These are phyloP conservation scores for Diutina sp. DNA, from an alignment of 1,139 yeast species.

Conservation along the genomic window DNA sequence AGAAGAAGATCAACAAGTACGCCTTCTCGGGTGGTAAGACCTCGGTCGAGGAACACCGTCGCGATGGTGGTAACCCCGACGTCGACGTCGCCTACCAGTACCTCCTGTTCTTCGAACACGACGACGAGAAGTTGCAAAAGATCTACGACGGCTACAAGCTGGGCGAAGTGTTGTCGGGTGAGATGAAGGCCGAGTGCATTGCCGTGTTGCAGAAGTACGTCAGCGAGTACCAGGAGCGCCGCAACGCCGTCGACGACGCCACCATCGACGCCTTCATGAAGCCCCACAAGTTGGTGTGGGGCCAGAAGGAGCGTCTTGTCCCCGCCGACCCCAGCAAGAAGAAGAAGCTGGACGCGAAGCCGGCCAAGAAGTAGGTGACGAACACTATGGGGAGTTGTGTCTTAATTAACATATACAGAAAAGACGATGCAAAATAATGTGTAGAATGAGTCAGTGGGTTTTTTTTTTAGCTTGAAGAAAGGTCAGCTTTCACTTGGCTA, in stretches of 20 bases:
- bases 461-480: constrained; percentile 1
- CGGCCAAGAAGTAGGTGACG: neutral
- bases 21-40: constrained; percentile 95
- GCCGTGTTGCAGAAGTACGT: constrained; percentile 71
- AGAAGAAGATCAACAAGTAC: constrained; percentile 89
- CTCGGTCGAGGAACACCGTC: constrained; percentile 80
- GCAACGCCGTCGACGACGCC: constrained; percentile 56
- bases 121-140: constrained; percentile 62
- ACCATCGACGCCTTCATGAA: constrained; percentile 64
- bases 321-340: constrained; percentile 42
- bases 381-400: neutral
- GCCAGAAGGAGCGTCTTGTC: constrained; percentile 57
- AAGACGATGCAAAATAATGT: neutral
- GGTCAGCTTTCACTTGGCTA: constrained; percentile 17
- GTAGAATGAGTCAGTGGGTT: neutral
- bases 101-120: constrained; percentile 76
- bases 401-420: neutral
- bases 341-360: neutral
- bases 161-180: constrained; percentile 86
- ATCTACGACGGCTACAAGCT: constrained; percentile 55
- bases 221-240: constrained; percentile 65
- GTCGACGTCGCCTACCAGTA: constrained; percentile 94
- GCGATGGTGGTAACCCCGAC: constrained; percentile 86
- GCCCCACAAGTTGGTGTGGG: constrained; percentile 73
- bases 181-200: constrained; percentile 83